Evolutionary conservation across 1,284 basidiomycete genomes (phyloP), one percentile per base, ranked within the genome.

Genomic region (Phylloporus sp.): DNA sequence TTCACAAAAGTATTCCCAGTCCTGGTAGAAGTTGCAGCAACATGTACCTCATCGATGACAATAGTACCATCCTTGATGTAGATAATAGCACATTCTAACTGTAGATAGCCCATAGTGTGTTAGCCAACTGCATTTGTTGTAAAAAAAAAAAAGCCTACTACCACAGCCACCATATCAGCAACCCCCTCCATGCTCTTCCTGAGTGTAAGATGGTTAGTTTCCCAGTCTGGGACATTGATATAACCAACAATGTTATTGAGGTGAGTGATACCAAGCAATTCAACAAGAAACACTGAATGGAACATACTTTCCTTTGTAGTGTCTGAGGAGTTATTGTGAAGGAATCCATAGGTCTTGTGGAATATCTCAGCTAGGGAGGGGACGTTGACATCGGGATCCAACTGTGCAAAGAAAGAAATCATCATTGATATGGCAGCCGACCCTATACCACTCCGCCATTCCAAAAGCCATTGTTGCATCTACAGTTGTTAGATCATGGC

Each of bases 381-480:
- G 20, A 32, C 22, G 8, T 12, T 11, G 12, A 26, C 47, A 29
- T 51, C 29, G 7, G 31, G 17, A 3, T 44, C 28, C 22, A n/a
- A 7, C 6, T 58, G 28, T 22, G 46, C 2, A 8, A 61, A 58
- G 20, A 49, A 61, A 18, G 54, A 58, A 10, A 57, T 61, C 53
- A 61, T 10, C 3, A 61, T n/a, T 6, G 60, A n/a, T 1, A 61
- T 46, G 0, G 29, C 34, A 22, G 32, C 46, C 0, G 37, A 61
- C 3, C 60, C 29, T 13, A 61, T 49, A 34, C 54, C 26, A 6
- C 60, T 61, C 26, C 18, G 7, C 60, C 60, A 57, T 8, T 61
- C 54, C 1, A 24, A 61, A 18, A 57, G 49, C 17, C 17, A 7
- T 49, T 61, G 58, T 4, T 22, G 32, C 4, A 44, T 32, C 46